Percentiles rank a stretch among this genome's conserved stretches.
Conservation (phyloP, 1,284 basidiomycete species). For the Rhodofomes roseus region DNA sequence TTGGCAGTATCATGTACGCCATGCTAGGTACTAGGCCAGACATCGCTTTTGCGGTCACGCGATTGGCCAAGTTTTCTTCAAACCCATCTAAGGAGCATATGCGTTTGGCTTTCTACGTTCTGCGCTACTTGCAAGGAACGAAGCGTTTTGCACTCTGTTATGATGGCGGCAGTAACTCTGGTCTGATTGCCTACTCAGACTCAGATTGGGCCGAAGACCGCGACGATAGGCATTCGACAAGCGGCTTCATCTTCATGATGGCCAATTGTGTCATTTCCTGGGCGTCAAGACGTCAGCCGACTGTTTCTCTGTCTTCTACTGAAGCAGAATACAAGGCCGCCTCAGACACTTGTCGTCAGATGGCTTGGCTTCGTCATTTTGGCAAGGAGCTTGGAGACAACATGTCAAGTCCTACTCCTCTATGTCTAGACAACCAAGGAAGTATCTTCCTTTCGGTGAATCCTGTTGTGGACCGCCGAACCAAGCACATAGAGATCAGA, state of each 20-base stretch:
- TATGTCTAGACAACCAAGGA: conserved; percentile 28
- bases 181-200: conserved; percentile 35
- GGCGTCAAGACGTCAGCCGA: conserved; percentile 30
- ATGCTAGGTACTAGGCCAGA: conserved; percentile 33
- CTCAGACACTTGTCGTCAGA: conserved; percentile 16
- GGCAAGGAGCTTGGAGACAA: conserved; percentile 9
- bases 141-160: conserved; percentile 25
- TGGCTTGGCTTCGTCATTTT: conserved; percentile 18
- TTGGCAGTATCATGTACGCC: conserved; percentile 38
- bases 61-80: conserved; percentile 27
- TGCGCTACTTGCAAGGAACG: conserved; percentile 38
- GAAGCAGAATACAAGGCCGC: conserved; percentile 35
- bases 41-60: conserved; percentile 25
- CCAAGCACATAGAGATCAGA: conserved; percentile 33
- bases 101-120: conserved; percentile 30
- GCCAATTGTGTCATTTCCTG: conserved; percentile 30
- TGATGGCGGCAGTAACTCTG: conserved; percentile 14
- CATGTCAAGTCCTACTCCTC: conserved; percentile 8
- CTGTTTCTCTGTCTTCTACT: conserved; percentile 13
- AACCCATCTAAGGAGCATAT: conserved; percentile 30
- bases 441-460: conserved; percentile 27
- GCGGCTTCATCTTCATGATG: conserved; percentile 30
- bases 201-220: conserved; percentile 30
- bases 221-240: conserved; percentile 27
- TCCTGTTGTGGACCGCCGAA: conserved; percentile 18